phyloP scores from a whole-genome alignment of 2,329 filamentous ascomycete genomes.

The Beauveria pseudobassiana region DNA sequence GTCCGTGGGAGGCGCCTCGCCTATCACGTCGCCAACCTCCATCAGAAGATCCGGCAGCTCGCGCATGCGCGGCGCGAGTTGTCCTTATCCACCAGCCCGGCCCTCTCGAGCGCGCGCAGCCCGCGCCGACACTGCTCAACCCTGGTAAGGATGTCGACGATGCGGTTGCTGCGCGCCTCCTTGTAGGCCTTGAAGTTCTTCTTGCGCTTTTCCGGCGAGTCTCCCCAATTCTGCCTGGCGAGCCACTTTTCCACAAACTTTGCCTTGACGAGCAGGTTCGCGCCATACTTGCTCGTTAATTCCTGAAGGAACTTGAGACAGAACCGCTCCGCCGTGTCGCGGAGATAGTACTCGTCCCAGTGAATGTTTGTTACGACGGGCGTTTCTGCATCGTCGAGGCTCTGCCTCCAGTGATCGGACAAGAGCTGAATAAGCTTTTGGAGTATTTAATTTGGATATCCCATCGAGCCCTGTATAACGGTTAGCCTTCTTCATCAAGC shows the following conservation, averaged over 20 bases:
- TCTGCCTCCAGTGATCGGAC: conserved; percentile 53
- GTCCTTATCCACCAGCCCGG: conserved; percentile 36
- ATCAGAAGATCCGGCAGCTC: conserved; percentile 26
- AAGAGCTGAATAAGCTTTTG: conserved; percentile 46
- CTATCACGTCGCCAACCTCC: conserved; percentile 24
- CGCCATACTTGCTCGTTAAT: conserved; percentile 52
- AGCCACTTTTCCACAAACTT: conserved; percentile 67
- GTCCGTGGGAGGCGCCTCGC: conserved; percentile 19
- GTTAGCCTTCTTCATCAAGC: conserved; percentile 9
- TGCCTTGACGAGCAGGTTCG: conserved; percentile 51
- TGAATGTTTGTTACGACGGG: conserved; percentile 46
- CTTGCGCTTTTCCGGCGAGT: conserved; percentile 41
- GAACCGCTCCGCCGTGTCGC: conserved; percentile 54
- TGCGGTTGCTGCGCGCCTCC: conserved; percentile 41
- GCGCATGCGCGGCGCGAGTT: conserved; percentile 21
- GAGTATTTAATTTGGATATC: conserved; percentile 41
- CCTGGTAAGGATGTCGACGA: conserved; percentile 44
- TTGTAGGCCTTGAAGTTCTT: conserved; percentile 47
- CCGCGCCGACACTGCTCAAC: conserved; percentile 44
- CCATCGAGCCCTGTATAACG: conserved; percentile 25
- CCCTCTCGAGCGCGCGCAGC: conserved; percentile 42
- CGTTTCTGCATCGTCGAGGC: conserved; percentile 41
- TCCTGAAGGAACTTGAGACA: conserved; percentile 51
- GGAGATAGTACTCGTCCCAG: conserved; percentile 56
- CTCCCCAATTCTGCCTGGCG: conserved; percentile 63